A percentile compares a stretch with the other conserved stretches of the same genome.
These are phyloP conservation scores for Emmonsiellopsis sp. DNA, from an alignment of 2,329 filamentous ascomycete species.

Conservation along the genomic window DNA sequence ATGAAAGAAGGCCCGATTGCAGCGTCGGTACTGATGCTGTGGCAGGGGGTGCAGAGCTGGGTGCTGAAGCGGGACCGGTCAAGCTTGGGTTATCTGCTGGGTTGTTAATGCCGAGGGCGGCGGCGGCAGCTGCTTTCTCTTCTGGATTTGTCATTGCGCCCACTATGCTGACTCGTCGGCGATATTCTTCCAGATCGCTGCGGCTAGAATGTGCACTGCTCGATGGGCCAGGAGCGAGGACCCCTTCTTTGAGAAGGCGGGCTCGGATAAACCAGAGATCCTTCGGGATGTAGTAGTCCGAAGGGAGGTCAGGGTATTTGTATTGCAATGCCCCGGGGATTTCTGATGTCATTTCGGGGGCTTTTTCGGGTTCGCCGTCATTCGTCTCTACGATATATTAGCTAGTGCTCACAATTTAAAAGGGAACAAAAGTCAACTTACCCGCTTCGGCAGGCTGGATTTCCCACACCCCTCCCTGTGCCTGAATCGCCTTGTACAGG, in stretches of 20 bases:
- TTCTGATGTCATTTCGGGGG: slow-evolving; percentile 22
- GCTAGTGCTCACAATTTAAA: not conserved
- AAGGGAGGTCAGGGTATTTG: slow-evolving; percentile 34
- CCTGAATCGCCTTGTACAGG: slow-evolving; percentile 83
- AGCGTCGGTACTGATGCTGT: slow-evolving; percentile 33
- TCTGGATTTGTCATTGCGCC: slow-evolving; percentile 21
- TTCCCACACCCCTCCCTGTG: slow-evolving; percentile 84
- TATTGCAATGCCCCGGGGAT: slow-evolving; percentile 31
- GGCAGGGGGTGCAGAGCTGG: slow-evolving; percentile 18
- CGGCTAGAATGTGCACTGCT: slow-evolving; percentile 30
- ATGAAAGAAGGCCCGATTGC: slow-evolving; percentile 39
- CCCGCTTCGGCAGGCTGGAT: slow-evolving; percentile 37
- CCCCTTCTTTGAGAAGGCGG: slow-evolving; percentile 75
- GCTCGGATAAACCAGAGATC: slow-evolving; percentile 94
- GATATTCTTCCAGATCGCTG: slow-evolving; percentile 33
- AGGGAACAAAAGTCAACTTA: slow-evolving; percentile 13
- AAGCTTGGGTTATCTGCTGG: slow-evolving; percentile 21
- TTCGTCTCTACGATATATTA: slow-evolving; percentile 9
- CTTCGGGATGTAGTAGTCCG: slow-evolving; percentile 74
- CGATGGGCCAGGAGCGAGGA: slow-evolving; percentile 43
- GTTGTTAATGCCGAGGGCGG: slow-evolving; percentile 9
- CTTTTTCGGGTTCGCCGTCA: slow-evolving; percentile 29
- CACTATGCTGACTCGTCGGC: slow-evolving; percentile 28
- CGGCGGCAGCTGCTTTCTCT: slow-evolving; percentile 21
- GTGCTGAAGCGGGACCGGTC: slow-evolving; percentile 30